phyloP scores from a whole-genome alignment of 2,329 filamentous ascomycete species.

The Proliferodiscus dingleyae region DNA sequence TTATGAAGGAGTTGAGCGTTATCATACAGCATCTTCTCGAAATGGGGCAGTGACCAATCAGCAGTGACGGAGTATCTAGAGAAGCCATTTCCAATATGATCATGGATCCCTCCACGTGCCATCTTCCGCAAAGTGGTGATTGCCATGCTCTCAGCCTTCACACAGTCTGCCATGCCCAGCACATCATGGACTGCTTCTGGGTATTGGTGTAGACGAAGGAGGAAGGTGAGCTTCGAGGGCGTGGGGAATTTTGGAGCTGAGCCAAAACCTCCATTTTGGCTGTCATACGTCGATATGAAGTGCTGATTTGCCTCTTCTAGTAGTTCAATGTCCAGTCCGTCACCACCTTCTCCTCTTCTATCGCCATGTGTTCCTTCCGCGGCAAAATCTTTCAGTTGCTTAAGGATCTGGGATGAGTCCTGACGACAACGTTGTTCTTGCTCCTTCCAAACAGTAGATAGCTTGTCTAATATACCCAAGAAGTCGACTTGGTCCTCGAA shows the following conservation, averaged over 20 bases:
- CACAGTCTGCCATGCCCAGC: constrained; percentile 77
- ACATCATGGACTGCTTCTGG: constrained; percentile 73
- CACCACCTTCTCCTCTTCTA: constrained; percentile 42
- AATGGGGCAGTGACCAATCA: constrained; percentile 92
- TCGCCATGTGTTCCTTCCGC: constrained; percentile 71
- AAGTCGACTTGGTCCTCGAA: constrained; percentile 66
- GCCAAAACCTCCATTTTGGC: constrained; percentile 73
- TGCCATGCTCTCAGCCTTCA: constrained; percentile 71
- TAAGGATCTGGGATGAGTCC: constrained; percentile 76
- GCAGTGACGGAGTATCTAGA: constrained; percentile 82
- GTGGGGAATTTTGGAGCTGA: constrained; percentile 83
- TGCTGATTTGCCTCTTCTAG: constrained; percentile 84
- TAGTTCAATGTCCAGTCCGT: constrained; percentile 81
- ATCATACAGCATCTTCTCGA: constrained; percentile 95
- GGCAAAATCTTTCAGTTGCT: constrained; percentile 79
- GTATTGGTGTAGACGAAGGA: constrained; percentile 69
- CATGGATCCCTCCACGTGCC: constrained; percentile 65
- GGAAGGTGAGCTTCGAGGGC: constrained; percentile 75
- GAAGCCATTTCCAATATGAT: constrained; percentile 74
- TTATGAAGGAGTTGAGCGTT: constrained; percentile 80
- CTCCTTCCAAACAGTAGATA: constrained; percentile 70
- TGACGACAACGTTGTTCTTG: constrained; percentile 79
- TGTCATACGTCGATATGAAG: constrained; percentile 76
- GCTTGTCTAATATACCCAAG: constrained; percentile 74
- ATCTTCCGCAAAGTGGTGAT: constrained; percentile 76